Base-by-base conservation (phyloP, 2,329 filamentous ascomycete genomes). In the Neurospora sp. region DNA sequence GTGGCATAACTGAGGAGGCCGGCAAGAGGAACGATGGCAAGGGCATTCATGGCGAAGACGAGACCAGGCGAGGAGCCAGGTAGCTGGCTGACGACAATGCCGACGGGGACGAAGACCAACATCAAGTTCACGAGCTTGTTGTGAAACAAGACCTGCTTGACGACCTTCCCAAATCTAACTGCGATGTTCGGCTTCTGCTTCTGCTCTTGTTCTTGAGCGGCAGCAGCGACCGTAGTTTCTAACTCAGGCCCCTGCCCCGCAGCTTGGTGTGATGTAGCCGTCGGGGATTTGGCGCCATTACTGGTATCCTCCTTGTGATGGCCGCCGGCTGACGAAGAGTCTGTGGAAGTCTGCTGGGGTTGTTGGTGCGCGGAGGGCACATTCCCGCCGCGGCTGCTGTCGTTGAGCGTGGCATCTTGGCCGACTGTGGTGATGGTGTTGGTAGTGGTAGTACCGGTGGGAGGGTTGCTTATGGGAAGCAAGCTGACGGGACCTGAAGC, bases 81-180 rank as follows among this genome's bases (percentile, higher is more conserved):
- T 37, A 88, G 78, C 69, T 85, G 82, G 69, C 90, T 83, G 70
- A 89, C 84, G 71, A 85, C 84, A 75, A 96, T 94, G 75, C 92
- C 92, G 68, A 92, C 84, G 8, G 92, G 92, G 38, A 95, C 92
- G 77, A 93, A 93, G 69, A 94, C 80, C 72, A 95, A 83, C 74
- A 95, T 82, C 69, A 92, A 76, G 78, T 96, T 95, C 52, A 62
- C 52, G 82, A 95, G 83, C 87, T 90, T 93, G 82, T 89, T 93
- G 77, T 92, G 88, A 62, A 89, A 85, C 72, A 94, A 75, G 76
- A 88, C 88, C 77, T 82, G 85, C 84, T 83, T 85, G 73, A 84
- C 80, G 78, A 89, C 87, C 76, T 82, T 80, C 73, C 82, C 80
- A 68, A 81, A 80, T 72, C 80, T 77, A 70, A 74, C 75, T 69